Percentiles rank a stretch among this genome's conserved stretches.
These are phyloP conservation scores for Metschnikowia similis DNA, from an alignment of 805 yeast species.

Conservation along the genomic window DNA sequence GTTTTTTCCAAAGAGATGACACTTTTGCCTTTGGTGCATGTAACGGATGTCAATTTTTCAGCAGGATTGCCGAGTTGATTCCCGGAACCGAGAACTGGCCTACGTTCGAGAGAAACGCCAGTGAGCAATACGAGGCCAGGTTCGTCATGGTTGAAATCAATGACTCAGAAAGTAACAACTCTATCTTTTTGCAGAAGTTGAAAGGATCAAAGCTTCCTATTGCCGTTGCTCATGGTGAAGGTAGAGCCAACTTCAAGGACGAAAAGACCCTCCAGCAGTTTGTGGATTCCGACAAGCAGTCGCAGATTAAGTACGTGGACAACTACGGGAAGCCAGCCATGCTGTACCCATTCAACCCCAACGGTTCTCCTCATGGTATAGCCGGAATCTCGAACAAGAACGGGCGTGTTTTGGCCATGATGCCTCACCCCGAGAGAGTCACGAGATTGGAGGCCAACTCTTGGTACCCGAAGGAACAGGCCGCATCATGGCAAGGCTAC, in stretches of 20 bases:
- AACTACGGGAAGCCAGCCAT: slow-evolving; percentile 84
- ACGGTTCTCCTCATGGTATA: slow-evolving; percentile 91
- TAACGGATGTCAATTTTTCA: slow-evolving; percentile 96
- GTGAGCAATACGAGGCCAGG: slow-evolving; percentile 97
- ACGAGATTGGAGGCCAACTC: slow-evolving; percentile 85
- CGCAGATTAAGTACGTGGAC: slow-evolving; percentile 79
- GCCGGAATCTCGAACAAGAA: slow-evolving; percentile 87
- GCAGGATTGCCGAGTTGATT: slow-evolving; percentile 77
- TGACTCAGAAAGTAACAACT: slow-evolving; percentile 43
- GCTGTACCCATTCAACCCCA: slow-evolving; percentile 90
- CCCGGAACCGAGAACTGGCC: slow-evolving; percentile 98
- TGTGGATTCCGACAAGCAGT: slow-evolving; percentile 44
- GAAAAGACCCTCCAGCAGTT: slow-evolving; percentile 44
- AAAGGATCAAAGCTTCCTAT: slow-evolving; percentile 91
- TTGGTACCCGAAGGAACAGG: slow-evolving; percentile 68
- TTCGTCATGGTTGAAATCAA: slow-evolving; percentile 81
- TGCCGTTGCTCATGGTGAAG: slow-evolving; percentile 99
- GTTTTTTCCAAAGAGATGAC: slow-evolving; percentile 82
- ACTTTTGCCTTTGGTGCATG: slow-evolving; percentile 98
- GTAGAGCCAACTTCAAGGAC: slow-evolving; percentile 70
- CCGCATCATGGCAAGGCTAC: slow-evolving; percentile 67
- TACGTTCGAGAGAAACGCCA: slow-evolving; percentile 79
- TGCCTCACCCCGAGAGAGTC: slow-evolving; percentile 99
- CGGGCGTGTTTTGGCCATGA: slow-evolving; percentile 95
- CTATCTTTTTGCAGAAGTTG: slow-evolving; percentile 83